Evolutionary conservation across 345 rosid species (phyloP).

Genomic region (Linum trigynum): DNA sequence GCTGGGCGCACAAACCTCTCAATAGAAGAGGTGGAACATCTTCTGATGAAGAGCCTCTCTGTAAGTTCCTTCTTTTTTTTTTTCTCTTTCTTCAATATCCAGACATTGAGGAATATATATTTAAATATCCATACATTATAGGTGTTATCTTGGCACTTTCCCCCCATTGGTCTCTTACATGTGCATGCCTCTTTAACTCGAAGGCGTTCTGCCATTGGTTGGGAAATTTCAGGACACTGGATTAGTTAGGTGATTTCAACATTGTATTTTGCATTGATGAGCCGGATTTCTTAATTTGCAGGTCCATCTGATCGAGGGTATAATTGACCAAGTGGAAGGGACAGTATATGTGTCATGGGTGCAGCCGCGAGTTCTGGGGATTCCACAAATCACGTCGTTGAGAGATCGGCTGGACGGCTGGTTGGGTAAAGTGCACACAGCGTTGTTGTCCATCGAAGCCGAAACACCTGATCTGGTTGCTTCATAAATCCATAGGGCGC

Average conservation of each 20-base stretch:
- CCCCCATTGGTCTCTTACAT: neutral
- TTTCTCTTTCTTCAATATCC: neutral
- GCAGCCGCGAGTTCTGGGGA: slow-evolving; percentile 96
- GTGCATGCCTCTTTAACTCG: neutral
- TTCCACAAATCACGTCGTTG: slow-evolving; percentile 79
- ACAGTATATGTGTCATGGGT: slow-evolving; percentile 93
- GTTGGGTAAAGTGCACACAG: slow-evolving; percentile 76
- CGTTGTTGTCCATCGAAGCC: slow-evolving; percentile 81
- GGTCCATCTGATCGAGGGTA: slow-evolving; percentile 98
- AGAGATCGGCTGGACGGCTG: slow-evolving; percentile 75
- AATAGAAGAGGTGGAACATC: slow-evolving; percentile 86
- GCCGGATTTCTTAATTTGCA: slow-evolving; percentile 17
- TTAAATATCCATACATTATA: no score
- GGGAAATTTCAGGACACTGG: no score
- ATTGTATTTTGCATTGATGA: no score
- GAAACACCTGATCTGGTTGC: slow-evolving; percentile 98
- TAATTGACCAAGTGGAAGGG: slow-evolving; percentile 93
- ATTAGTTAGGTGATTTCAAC: no score
- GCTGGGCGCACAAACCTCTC: slow-evolving; percentile 90
- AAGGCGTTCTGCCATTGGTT: no score
- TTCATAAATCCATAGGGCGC: slow-evolving; percentile 24
- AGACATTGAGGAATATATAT: neutral
- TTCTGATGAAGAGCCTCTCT: slow-evolving; percentile 93
- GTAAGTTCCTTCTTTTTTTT: slow-evolving; percentile 41
- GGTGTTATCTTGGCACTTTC: neutral